Evolutionary conservation across 257 asterid species (phyloP).

Genomic region (Verbena officinalis): DNA sequence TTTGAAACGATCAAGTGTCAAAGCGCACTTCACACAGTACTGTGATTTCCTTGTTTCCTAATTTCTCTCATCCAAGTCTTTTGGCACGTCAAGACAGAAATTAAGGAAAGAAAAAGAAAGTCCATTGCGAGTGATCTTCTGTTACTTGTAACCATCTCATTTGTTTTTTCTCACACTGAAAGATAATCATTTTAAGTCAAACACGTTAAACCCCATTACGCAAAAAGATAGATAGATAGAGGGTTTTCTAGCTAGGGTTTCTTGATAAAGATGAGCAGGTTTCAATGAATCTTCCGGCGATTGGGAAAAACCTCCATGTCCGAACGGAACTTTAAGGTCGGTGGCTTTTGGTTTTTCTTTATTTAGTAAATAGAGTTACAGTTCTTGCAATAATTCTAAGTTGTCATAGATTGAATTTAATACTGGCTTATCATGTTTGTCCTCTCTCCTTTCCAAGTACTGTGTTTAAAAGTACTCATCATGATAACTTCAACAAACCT

Average conservation of each 20-base stretch:
- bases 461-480: slow-evolving; percentile 7
- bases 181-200: slow-evolving; percentile 33
- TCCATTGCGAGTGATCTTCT: slow-evolving; percentile 26
- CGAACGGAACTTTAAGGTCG: slow-evolving; percentile 15
- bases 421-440: slow-evolving; percentile 10
- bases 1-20: slow-evolving; percentile 11
- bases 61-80: slow-evolving; percentile 6
- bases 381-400: background rate
- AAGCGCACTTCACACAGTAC: slow-evolving; percentile 19
- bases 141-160: slow-evolving; percentile 30
- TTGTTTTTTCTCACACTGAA: slow-evolving; percentile 35
- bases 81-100: slow-evolving; percentile 28
- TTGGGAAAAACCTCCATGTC: slow-evolving; percentile 1
- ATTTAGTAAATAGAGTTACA: background rate
- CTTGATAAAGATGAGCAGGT: slow-evolving; percentile 23
- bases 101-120: slow-evolving; percentile 21
- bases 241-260: slow-evolving; percentile 31
- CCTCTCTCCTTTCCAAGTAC: slow-evolving; percentile 5
- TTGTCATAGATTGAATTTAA: background rate
- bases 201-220: background rate
- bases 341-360: background rate
- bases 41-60: background rate
- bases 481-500: background rate
- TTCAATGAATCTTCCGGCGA: slow-evolving; percentile 10
- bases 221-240: background rate